A percentile compares a stretch with the other conserved stretches of the same genome.
phyloP scores from a whole-genome alignment of 495 filamentous ascomycete genomes.

The Penicillium subrubescens region DNA sequence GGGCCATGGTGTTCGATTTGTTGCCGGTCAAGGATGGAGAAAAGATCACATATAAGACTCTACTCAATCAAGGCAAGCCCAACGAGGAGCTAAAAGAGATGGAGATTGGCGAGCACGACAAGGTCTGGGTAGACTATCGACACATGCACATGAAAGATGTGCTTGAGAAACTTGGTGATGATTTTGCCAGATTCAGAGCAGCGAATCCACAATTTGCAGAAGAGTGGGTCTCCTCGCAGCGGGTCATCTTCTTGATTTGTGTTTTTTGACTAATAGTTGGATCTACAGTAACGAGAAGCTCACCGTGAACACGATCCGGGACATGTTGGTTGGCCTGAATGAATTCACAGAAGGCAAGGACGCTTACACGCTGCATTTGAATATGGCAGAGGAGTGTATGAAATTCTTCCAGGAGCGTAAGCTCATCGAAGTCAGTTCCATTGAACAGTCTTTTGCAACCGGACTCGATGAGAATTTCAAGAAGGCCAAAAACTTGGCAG shows the following conservation, averaged over 20 bases:
- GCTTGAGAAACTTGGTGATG: conserved; percentile 86
- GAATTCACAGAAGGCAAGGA: conserved; percentile 95
- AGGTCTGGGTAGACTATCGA: conserved; percentile 89
- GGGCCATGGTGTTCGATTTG: conserved; percentile 95
- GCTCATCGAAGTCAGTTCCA: conserved; percentile 79
- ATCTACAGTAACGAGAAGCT: conserved; percentile 55
- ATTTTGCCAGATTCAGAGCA: conserved; percentile 87
- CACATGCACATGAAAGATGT: conserved; percentile 98
- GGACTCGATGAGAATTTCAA: conserved; percentile 91
- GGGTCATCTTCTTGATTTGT: background rate
- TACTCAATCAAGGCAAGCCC: conserved; percentile 66
- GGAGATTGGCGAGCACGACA: conserved; percentile 85
- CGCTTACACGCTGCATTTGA: conserved; percentile 90
- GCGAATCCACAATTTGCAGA: conserved; percentile 94
- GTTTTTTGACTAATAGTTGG: conserved; percentile 5
- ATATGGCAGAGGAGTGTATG: conserved; percentile 99
- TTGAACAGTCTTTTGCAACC: conserved; percentile 86
- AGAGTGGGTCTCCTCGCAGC: conserved; percentile 40
- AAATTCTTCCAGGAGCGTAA: conserved; percentile 82
- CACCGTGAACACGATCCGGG: conserved; percentile 88
- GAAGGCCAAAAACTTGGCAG: conserved; percentile 84
- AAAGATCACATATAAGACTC: conserved; percentile 81
- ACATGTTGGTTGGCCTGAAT: conserved; percentile 93
- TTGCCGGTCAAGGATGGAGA: conserved; percentile 84
- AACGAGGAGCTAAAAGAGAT: conserved; percentile 82